These are phyloP conservation scores for Gastroboletus turbinatus DNA, from an alignment of 1,284 basidiomycete genomes.

Conservation along the genomic window DNA sequence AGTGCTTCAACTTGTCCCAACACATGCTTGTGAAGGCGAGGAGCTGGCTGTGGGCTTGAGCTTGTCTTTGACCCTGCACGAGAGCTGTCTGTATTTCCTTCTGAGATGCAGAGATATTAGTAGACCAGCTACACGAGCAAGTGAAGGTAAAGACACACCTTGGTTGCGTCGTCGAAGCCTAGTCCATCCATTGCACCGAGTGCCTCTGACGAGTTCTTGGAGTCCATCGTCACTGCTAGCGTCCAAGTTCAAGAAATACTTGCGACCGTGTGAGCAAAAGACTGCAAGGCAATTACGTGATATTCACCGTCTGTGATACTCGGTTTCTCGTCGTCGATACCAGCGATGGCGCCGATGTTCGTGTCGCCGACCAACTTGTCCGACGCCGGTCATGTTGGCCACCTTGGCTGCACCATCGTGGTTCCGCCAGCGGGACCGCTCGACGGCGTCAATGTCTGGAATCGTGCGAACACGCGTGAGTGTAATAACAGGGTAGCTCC, in stretches of 20 bases:
- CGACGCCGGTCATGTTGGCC: slow-evolving; percentile 3
- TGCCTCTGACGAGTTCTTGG: slow-evolving; percentile 29
- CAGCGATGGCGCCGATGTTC: slow-evolving; percentile 7
- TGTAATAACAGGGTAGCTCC: slow-evolving; percentile 31
- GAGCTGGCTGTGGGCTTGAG: slow-evolving; percentile 74
- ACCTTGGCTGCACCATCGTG: slow-evolving; percentile 1
- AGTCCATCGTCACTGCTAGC: slow-evolving; percentile 18
- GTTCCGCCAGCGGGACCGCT: slow-evolving; percentile 3
- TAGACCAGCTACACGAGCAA: neutral
- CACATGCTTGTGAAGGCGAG: slow-evolving; percentile 75
- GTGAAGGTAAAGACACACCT: slow-evolving; percentile 45
- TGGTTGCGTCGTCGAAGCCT: slow-evolving; percentile 76
- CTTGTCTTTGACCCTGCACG: slow-evolving; percentile 75
- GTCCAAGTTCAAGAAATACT: neutral
- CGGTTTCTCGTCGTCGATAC: slow-evolving; percentile 13
- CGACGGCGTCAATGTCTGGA: slow-evolving; percentile 19
- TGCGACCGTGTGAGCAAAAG: slow-evolving; percentile 32
- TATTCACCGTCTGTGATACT: slow-evolving; percentile 3
- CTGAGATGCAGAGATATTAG: slow-evolving; percentile 43
- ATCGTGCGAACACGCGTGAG: slow-evolving; percentile 31
- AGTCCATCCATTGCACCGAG: slow-evolving; percentile 55
- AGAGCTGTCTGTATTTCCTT: slow-evolving; percentile 85
- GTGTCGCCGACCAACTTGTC: slow-evolving; percentile 4
- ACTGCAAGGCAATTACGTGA: slow-evolving; percentile 25
- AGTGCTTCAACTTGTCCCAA: slow-evolving; percentile 81